Evolutionary conservation across 2,329 filamentous ascomycete species (phyloP), one percentile per base, ranked within the genome.

Genomic region (Alternaria metachromatica): DNA sequence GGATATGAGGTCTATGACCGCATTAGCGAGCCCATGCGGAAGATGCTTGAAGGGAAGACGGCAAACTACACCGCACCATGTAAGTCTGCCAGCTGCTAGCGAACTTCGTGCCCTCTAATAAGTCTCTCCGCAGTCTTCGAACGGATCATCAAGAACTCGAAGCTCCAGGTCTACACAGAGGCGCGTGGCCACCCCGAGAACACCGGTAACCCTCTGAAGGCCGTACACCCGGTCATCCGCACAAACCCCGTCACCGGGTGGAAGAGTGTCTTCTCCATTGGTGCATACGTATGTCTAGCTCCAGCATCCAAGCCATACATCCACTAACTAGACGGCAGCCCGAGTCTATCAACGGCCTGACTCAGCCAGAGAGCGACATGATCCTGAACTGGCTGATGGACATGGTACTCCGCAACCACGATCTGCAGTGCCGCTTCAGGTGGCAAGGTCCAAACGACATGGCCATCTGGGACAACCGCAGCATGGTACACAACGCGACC

Each of bases 401-500:
- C 28, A 55, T 60, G 28, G 50, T 60, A 18, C 43, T 60, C 23
- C 58, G 58, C 51, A 85, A 84, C 69, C 80, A 82, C 60, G 81
- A 83, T 43, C 62, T 82, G 15, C 80, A 82, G 60, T 78, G 80
- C 15, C 69, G 81, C n/a, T 78, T 80, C 60, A 73, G 76, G 57
- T 83, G 81, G 81, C 50, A 60, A 18, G 56, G 56, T 15, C 56
- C 56, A 43, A 60, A 60, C n/a, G 60, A 60, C 9, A 49, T 55
- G 53, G 84, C 87, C 3, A 87, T 90, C 64, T 90, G 88, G 88
- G 88, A 90, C 71, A 90, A 90, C 64, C 79, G 86, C 9, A 84
- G 82, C 53, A 82, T 81, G 0, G 87, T 85, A 67, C 87, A 88
- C 65, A 83, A 84, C 43, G 87, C 87, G 0, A 90, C 86, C 0